Base-by-base conservation (phyloP, 352 stramenopile genomes). In the Phytophthora capsici region DNA sequence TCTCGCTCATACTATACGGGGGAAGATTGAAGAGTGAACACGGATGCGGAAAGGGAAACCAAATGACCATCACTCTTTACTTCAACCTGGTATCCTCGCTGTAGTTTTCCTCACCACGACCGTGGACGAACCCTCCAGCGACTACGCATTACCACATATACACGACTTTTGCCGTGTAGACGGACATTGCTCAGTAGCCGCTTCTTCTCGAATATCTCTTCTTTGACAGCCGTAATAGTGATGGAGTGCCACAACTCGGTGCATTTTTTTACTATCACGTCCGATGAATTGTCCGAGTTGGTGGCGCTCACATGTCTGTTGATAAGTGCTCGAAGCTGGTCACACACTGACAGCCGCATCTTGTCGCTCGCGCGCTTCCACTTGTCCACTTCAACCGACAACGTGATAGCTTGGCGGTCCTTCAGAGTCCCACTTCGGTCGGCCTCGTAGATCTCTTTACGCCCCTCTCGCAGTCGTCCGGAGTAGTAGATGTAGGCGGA, bases 41-140 rank as follows among this genome's bases (percentile, higher is more conserved):
- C n/a, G 41, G 51, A 40, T 47, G 43, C 43, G 43, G 22, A 51
- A 63, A 62, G 34, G 59, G 51, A 63, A 63, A 57, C 25, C 37
- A 46, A 62, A 14, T 3, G 60, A 69, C 45, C 52, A 64, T 69
- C 61, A 69, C 30, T 64, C 61, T 58, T 43, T 8, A 64, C 53
- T 64, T 69, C 53, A 69, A 69, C 61, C 54, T 68, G 57, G 28
- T 41, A 41, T 19, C n/a, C 17, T 25, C 19, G 57, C 52, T 53
- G n/a, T n/a, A n/a, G n/a, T n/a, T n/a, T n/a, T n/a, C n/a, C n/a
- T n/a, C n/a, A 28, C 25, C 25, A 68, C 10, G 60, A 63, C 25
- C 52, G 60, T 14, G 52, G 45, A 5, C 52, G 60, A 13, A 68
- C 60, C 32, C 60, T 53, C 23, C 45, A 68, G 26, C 52, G 60